These are phyloP conservation scores for Tulasnella sp. DNA, from an alignment of 768 basidiomycete genomes.

Conservation along the genomic window DNA sequence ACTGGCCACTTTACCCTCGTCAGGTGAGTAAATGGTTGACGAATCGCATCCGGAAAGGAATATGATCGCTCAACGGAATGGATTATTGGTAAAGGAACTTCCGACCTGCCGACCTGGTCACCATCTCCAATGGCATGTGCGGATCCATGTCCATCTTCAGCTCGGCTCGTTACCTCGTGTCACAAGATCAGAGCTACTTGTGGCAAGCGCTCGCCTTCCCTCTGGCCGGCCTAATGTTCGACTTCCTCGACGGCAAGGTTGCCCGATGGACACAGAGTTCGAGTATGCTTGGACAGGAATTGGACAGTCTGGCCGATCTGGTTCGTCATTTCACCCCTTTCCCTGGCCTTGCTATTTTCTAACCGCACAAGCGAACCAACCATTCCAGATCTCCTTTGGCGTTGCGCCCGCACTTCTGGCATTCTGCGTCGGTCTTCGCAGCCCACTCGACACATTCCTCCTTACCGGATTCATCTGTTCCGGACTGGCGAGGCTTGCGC, in stretches of 20 bases:
- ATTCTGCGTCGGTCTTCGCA: constrained; percentile 83
- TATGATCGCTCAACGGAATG: too few relatives aligned
- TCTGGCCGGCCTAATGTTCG: constrained; percentile 90
- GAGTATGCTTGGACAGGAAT: constrained; percentile 93
- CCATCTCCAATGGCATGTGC: constrained; percentile 98
- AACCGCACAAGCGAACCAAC: too few relatives aligned
- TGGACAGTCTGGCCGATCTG: constrained; percentile 93
- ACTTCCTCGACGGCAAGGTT: constrained; percentile 95
- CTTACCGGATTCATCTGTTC: constrained; percentile 89
- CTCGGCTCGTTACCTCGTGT: constrained; percentile 77
- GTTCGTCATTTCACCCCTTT: background rate
- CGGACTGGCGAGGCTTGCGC: constrained; percentile 90
- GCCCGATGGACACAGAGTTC: constrained; percentile 93
- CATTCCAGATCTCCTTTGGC: constrained; percentile 85
- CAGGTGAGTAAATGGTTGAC: constrained; percentile 62
- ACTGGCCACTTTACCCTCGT: constrained; percentile 97
- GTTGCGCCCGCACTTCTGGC: constrained; percentile 92
- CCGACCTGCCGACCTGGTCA: constrained; percentile 93
- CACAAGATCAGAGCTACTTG: constrained; percentile 66
- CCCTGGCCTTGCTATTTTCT: too few relatives aligned
- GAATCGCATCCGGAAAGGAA: constrained; percentile 15
- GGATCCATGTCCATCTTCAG: constrained; percentile 92
- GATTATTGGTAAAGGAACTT: constrained; percentile 60
- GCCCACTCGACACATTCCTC: constrained; percentile 78
- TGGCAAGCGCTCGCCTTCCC: constrained; percentile 84